Evolutionary conservation across 108 stramenopile genomes (phyloP).

Genomic region (Mayamaea pseudoterrestris): DNA sequence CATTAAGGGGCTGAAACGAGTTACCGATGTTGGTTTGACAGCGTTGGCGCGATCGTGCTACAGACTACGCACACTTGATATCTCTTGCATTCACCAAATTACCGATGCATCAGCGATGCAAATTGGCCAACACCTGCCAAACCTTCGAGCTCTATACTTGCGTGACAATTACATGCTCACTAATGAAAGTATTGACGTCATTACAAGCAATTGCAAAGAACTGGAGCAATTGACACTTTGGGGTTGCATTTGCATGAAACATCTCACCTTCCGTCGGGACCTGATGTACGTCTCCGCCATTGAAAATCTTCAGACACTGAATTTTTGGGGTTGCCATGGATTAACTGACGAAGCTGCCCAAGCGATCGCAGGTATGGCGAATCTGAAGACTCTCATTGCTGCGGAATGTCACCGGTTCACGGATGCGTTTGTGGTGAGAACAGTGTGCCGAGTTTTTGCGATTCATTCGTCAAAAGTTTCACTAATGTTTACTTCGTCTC

Average conservation of each 20-base stretch:
- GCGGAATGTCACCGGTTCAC: conserved; percentile 56
- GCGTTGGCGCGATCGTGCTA: conserved; percentile 25
- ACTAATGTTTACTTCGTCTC: too few species aligned
- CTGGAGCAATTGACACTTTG: conserved; percentile 47
- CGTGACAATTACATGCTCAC: conserved; percentile 53
- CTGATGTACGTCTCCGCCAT: too few species aligned
- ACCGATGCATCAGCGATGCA: conserved; percentile 33
- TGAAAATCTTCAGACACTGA: conserved; percentile 13
- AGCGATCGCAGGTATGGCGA: conserved; percentile 14
- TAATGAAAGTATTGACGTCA: conserved; percentile 33
- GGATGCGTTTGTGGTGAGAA: conserved; percentile 31
- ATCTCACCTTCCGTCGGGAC: too few species aligned
- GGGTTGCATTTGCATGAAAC: conserved; percentile 40
- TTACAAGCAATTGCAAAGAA: conserved; percentile 32
- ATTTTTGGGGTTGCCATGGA: conserved; percentile 56
- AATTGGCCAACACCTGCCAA: conserved; percentile 32
- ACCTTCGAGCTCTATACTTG: conserved; percentile 39
- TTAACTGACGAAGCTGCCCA: conserved; percentile 27
- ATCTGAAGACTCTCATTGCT: conserved; percentile 38
- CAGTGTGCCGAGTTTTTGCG: too few species aligned
- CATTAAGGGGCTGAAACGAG: conserved; percentile 29
- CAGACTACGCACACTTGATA: conserved; percentile 39
- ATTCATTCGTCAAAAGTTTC: too few species aligned
- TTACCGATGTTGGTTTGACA: conserved; percentile 38
- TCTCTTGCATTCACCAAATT: conserved; percentile 36